Percentiles rank a stretch among this genome's conserved stretches.
These are phyloP conservation scores for Penicillium sp. DNA, from an alignment of 2,329 filamentous ascomycete genomes.

Conservation along the genomic window DNA sequence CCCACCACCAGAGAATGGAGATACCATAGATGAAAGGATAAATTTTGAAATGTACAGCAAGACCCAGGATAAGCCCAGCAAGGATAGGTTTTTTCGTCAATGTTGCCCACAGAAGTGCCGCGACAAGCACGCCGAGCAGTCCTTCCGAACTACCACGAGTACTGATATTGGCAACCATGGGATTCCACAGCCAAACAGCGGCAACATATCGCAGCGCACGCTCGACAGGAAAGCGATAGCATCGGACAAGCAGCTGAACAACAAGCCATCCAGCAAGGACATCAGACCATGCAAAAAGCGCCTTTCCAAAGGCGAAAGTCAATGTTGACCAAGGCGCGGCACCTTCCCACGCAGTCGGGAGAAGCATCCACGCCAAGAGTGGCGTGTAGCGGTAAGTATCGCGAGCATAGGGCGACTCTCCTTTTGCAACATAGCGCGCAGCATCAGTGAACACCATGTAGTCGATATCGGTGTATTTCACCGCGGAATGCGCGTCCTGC, in stretches of 20 bases:
- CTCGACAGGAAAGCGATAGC: conserved; percentile 49
- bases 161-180: conserved; percentile 97
- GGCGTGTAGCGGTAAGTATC: conserved; percentile 98
- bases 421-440: conserved; percentile 68
- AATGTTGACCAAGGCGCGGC: conserved; percentile 23
- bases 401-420: conserved; percentile 74
- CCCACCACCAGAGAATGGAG: conserved; percentile 45
- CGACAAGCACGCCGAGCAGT: conserved; percentile 77
- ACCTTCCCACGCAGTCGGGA: conserved; percentile 66
- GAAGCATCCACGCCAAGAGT: conserved; percentile 82
- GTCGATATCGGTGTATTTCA: conserved; percentile 99
- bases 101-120: conserved; percentile 79
- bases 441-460: conserved; percentile 98
- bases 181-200: conserved; percentile 89
- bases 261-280: conserved; percentile 81
- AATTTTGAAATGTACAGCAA: conserved; percentile 96
- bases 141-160: conserved; percentile 94
- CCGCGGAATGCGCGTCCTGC: conserved; percentile 84
- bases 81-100: conserved; percentile 60
- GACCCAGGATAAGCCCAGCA: conserved; percentile 72
- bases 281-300: conserved; percentile 80
- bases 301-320: conserved; percentile 75
- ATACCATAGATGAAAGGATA: conserved; percentile 96
- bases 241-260: conserved; percentile 51
- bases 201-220: conserved; percentile 69